Base-by-base conservation (phyloP, 1,284 basidiomycete genomes). In the Rhodotorula sp. region DNA sequence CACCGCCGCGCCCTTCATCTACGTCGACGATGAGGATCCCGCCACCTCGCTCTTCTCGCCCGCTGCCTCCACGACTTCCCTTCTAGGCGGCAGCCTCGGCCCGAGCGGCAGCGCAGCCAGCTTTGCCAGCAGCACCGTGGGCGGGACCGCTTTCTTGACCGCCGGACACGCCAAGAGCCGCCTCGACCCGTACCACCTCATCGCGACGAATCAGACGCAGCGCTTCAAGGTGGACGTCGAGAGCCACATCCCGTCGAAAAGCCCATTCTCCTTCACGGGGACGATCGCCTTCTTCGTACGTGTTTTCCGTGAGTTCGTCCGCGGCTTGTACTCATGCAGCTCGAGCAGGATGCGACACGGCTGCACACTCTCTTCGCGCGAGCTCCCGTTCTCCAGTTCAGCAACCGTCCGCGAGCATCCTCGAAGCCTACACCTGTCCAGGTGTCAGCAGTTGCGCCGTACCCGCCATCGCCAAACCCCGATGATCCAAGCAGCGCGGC, bases 1-100 rank as follows among this genome's bases (percentile, higher is more conserved):
- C 67, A 89, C 93, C 34, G 94, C 91, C 82, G 92, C 90, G 58
- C 96, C 90, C 0, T 99, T 99, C 83, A 91, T 97, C 70, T 97
- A 95, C 79, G 90, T 97, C 70, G 95, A 97, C 79, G 94, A 96
- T 79, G 89, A 60, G 7, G 54, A 27, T n/a, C 48, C 45, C 16
- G n/a, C 57, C 19, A 23, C 61, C 4, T 53, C 25, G 2, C 46
- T 61, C 17, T 60, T 62, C 60, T 34, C 58, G 54, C 41, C 55
- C 49, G 2, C 56, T 34, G 27, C 23, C 49, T 50, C 66, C 17
- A 52, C 55, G 21, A 5, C 42, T 14, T 45, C 60, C 3, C 48
- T 56, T 0, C 60, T 67, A 13, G 41, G 58, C 52, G 53, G 45
- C 12, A 61, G 59, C 21, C 21, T 67, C 34, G 66, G 66, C 1